Evolutionary conservation across 2,329 filamentous ascomycete species (phyloP).

Genomic region (Elsinoe perseae): DNA sequence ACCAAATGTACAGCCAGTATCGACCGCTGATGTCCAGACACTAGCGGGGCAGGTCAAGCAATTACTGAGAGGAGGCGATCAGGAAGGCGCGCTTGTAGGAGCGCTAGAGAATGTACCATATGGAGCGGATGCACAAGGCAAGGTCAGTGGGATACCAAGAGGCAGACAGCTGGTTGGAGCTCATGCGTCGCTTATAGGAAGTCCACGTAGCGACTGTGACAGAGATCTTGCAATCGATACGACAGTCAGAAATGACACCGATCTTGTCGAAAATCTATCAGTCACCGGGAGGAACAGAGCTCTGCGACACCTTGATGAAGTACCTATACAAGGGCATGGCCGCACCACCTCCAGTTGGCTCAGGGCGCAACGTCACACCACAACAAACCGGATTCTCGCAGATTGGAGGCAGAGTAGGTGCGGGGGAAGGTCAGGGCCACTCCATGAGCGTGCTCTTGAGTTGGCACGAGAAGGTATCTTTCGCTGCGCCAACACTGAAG

Average conservation of each 20-base stretch:
- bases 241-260: conserved; percentile 89
- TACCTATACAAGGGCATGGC: conserved; percentile 93
- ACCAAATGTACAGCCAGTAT: conserved; percentile 65
- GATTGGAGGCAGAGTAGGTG: conserved; percentile 49
- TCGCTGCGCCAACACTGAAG: background rate
- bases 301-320: conserved; percentile 92
- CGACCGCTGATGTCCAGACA: conserved; percentile 68
- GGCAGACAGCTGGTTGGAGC: background rate
- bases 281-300: conserved; percentile 71
- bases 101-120: conserved; percentile 80
- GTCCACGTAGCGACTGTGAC: conserved; percentile 79
- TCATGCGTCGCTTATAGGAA: conserved; percentile 48
- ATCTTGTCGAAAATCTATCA: conserved; percentile 75
- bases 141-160: conserved; percentile 34
- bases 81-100: conserved; percentile 75
- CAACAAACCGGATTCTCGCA: conserved; percentile 87
- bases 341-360: conserved; percentile 28
- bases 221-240: conserved; percentile 92
- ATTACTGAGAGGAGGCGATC: conserved; percentile 75
- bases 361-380: conserved; percentile 49
- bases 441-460: conserved; percentile 95
- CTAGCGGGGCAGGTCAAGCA: conserved; percentile 77
- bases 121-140: conserved; percentile 46
- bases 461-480: conserved; percentile 82
- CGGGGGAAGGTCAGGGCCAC: conserved; percentile 64